phyloP scores from a whole-genome alignment of 1,284 basidiomycete genomes.

The Microbotryum saponariae region DNA sequence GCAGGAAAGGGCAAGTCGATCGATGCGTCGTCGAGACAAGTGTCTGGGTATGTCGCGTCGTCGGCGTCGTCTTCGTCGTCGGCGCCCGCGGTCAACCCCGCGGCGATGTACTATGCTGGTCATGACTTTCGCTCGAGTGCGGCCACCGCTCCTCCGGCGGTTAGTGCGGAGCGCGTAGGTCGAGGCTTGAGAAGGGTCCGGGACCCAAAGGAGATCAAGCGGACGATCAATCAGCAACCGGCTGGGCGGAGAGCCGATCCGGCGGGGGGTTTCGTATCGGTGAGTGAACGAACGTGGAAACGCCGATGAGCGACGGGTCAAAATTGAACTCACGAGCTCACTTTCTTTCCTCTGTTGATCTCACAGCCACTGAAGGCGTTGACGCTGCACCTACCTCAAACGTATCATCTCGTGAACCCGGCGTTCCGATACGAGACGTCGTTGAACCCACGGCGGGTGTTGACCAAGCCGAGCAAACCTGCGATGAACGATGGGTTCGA shows the following conservation, averaged over 20 bases:
- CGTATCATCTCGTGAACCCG: slow-evolving; percentile 85
- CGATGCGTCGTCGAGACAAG: neutral
- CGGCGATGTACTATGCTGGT: slow-evolving; percentile 1
- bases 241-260: slow-evolving; percentile 58
- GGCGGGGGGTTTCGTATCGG: slow-evolving; percentile 47
- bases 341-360: slow-evolving; percentile 1
- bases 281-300: slow-evolving; percentile 52
- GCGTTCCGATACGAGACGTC: slow-evolving; percentile 84
- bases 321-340: slow-evolving; percentile 3
- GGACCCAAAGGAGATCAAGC: slow-evolving; percentile 60
- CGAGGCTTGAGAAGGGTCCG: slow-evolving; percentile 55
- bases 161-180: neutral
- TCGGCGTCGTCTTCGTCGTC: neutral
- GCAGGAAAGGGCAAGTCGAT: neutral
- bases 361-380: slow-evolving; percentile 73
- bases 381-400: slow-evolving; percentile 75
- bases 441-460: slow-evolving; percentile 83
- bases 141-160: neutral
- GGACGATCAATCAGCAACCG: slow-evolving; percentile 55
- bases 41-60: neutral
- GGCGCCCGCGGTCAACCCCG: slow-evolving; percentile 1
- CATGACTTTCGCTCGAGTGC: neutral
- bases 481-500: slow-evolving; percentile 89
- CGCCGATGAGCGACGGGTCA: slow-evolving; percentile 38
- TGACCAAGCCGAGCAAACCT: slow-evolving; percentile 92